These are phyloP conservation scores for Aspergillus thermomutatus DNA, from an alignment of 2,329 filamentous ascomycete genomes.

Conservation along the genomic window DNA sequence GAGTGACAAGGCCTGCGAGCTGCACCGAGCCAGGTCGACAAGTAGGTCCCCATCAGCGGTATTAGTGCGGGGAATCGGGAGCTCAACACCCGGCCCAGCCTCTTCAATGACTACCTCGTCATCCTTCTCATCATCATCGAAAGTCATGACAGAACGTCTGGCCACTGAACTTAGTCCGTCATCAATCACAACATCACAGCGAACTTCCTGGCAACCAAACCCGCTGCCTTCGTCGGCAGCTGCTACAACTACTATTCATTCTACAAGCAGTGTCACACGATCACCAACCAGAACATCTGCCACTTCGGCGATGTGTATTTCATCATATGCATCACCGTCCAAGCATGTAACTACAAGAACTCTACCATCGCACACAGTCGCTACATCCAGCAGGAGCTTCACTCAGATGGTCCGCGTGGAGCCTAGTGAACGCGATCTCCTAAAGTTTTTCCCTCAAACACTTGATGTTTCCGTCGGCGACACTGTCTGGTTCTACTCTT, in stretches of 20 bases:
- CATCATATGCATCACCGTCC: neutral
- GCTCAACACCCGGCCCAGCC: too few species aligned
- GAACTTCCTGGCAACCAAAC: too few species aligned
- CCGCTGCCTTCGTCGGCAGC: neutral
- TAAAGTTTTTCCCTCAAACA: neutral
- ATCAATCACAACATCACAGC: too few species aligned
- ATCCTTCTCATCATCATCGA: too few species aligned
- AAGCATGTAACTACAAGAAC: neutral
- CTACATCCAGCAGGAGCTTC: neutral
- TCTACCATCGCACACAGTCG: neutral
- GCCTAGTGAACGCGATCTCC: neutral
- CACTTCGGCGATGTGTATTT: neutral
- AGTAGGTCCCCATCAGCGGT: too few species aligned
- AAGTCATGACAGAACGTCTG: too few species aligned
- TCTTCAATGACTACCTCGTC: too few species aligned
- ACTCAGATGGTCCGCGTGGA: neutral
- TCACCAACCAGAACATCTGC: neutral
- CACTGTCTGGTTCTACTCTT: neutral
- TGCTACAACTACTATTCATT: neutral
- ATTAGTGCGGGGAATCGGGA: too few species aligned
- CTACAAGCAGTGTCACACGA: neutral
- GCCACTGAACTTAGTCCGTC: too few species aligned
- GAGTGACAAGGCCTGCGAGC: too few species aligned
- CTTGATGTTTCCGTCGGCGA: constrained; percentile 1
- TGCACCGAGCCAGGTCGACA: too few species aligned